Conservation (phyloP, 2,329 filamentous ascomycete genomes). For the Fusarium phyllophilum region DNA sequence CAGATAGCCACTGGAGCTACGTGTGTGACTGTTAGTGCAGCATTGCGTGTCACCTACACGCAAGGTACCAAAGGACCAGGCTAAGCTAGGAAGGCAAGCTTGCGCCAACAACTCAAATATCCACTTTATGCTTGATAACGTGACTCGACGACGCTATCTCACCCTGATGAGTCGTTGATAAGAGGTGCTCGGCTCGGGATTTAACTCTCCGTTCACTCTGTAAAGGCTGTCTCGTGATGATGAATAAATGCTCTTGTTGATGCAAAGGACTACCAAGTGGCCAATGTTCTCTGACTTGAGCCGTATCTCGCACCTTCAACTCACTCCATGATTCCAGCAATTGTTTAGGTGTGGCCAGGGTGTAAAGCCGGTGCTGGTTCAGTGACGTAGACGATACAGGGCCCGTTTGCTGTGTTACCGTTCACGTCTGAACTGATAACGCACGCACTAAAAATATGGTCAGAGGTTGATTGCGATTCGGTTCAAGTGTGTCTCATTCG, state of each 20-base stretch:
- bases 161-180: constrained; percentile 43
- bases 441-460: constrained; percentile 35
- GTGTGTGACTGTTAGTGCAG: constrained; percentile 23
- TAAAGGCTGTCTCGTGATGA: background rate
- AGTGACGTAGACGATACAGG: constrained; percentile 28
- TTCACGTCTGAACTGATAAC: constrained; percentile 26
- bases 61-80: constrained; percentile 15
- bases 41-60: constrained; percentile 30
- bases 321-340: background rate
- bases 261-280: background rate
- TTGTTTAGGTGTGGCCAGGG: background rate
- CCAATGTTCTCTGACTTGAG: background rate
- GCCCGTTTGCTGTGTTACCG: constrained; percentile 3
- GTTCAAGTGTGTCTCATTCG: background rate
- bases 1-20: background rate
- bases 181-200: constrained; percentile 25
- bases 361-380: constrained; percentile 1
- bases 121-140: constrained; percentile 37
- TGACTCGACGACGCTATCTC: constrained; percentile 35
- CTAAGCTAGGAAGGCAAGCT: constrained; percentile 15
- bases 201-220: background rate
- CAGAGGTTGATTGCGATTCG: constrained; percentile 14
- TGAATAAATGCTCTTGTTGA: background rate
- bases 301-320: background rate
- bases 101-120: constrained; percentile 22